Base-by-base conservation (phyloP, 768 basidiomycete genomes). In the Russula vinacea region DNA sequence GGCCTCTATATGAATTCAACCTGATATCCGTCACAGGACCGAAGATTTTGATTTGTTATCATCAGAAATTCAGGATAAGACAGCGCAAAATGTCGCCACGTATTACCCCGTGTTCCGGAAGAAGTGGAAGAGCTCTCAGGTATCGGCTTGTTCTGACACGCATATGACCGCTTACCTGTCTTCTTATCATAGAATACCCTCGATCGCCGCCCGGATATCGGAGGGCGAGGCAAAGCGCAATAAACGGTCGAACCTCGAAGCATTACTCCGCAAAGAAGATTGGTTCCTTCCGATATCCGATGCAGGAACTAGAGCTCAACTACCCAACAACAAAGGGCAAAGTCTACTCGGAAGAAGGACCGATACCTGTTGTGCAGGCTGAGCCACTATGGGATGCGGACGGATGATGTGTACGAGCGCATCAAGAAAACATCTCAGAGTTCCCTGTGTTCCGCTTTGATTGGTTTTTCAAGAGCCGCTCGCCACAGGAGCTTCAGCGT, bases 381-480 rank as follows among this genome's bases (percentile, higher is more conserved):
- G 67, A 85, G 86, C 73, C 85, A 96, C 76, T 95, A 98, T 68
- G 94, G 94, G 26, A 87, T 98, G 81, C 86, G 88, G 60, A 77
- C 82, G 17, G 92, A 92, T 56, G 94, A 97, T 70, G 89, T 93
- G 29, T 97, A 94, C 71, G 96, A 99, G 71, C 78, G 88, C 58
- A 97, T 98, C 77, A 97, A 96, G 83, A 86, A 88, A 74, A 98
- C 75, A 94, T 98, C 67, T 88, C 86, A 17, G 95, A 98, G 76
- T 98, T 94, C 76, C 95, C 96, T 1, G 90, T 95, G 16, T 99
- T 98, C 78, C 81, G 95, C 24, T 98, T 98, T 70, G 94, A 98
- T 72, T 98, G 94, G 96, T 98, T 97, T 79, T 89, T 94, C 81
- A 95, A 96, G 80, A 93, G 92, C 68, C 79, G 96, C 60, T 92